Evolutionary conservation across 2,329 filamentous ascomycete species (phyloP).

Genomic region (Paecilomyces sp.): DNA sequence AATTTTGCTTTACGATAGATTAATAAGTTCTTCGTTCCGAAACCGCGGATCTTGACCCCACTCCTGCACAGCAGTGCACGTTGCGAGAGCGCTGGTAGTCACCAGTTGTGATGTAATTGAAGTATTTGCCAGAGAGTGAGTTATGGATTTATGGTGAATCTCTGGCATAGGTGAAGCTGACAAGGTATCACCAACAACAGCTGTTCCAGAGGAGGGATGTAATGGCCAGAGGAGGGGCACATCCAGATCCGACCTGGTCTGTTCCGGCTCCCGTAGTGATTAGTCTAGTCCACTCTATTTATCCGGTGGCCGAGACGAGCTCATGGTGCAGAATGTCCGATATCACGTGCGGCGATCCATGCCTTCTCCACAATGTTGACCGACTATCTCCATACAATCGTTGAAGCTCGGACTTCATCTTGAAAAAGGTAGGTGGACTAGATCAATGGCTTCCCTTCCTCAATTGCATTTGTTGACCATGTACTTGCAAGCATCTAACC

Average conservation of each 20-base stretch:
- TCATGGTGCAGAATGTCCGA: not conserved
- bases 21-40: not conserved
- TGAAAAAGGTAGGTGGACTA: not conserved
- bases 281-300: not conserved
- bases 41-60: not conserved
- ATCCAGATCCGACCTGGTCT: not conserved
- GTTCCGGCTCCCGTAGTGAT: not conserved
- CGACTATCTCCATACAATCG: not conserved
- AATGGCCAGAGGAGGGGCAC: not conserved
- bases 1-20: not conserved
- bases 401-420: not conserved
- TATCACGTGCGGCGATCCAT: not conserved
- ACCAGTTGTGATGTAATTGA: not conserved
- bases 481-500: not conserved
- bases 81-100: not conserved
- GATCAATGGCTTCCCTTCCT: not conserved
- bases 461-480: not conserved
- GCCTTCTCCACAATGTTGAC: not conserved
- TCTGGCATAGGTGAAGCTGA: not conserved
- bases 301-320: not conserved
- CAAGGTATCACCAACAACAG: not conserved
- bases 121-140: not conserved
- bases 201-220: not conserved
- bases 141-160: not conserved
- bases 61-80: not conserved